Evolutionary conservation across 2,329 filamentous ascomycete genomes (phyloP).

Genomic region (Calonectria multiphialidica): DNA sequence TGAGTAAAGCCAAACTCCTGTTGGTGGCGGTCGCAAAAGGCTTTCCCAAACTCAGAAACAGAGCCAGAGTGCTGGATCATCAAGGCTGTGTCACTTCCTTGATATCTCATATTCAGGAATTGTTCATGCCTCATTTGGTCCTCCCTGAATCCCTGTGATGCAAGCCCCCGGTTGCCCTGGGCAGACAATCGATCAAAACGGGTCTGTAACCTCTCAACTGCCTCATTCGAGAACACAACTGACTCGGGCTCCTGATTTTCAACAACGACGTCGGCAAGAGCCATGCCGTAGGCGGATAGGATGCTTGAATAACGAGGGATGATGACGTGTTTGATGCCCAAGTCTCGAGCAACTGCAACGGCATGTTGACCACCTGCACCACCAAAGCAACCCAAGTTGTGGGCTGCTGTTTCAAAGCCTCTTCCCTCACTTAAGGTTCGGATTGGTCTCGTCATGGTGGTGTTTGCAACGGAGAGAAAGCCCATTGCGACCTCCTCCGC

Average conservation of each 20-base stretch:
- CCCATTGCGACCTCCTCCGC: slow-evolving; percentile 51
- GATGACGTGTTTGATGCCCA: slow-evolving; percentile 54
- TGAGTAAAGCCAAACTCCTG: slow-evolving; percentile 77
- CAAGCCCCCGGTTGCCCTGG: background rate
- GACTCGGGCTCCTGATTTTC: slow-evolving; percentile 43
- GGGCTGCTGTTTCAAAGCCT: slow-evolving; percentile 49
- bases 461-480: slow-evolving; percentile 51
- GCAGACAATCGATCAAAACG: background rate
- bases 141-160: background rate
- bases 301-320: slow-evolving; percentile 58
- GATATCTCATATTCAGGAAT: slow-evolving; percentile 19
- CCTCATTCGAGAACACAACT: slow-evolving; percentile 19
- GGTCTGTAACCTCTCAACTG: background rate
- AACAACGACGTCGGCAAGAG: slow-evolving; percentile 55
- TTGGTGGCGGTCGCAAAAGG: slow-evolving; percentile 76
- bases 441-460: slow-evolving; percentile 51
- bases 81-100: slow-evolving; percentile 10
- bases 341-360: slow-evolving; percentile 50
- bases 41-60: slow-evolving; percentile 51
- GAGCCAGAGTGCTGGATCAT: slow-evolving; percentile 4
- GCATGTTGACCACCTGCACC: slow-evolving; percentile 56
- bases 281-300: slow-evolving; percentile 58
- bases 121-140: slow-evolving; percentile 6
- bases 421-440: slow-evolving; percentile 50
- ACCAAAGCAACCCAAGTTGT: slow-evolving; percentile 49